phyloP scores from a whole-genome alignment of 169 alveolate species.

The Cryptosporidium xiaoi region DNA sequence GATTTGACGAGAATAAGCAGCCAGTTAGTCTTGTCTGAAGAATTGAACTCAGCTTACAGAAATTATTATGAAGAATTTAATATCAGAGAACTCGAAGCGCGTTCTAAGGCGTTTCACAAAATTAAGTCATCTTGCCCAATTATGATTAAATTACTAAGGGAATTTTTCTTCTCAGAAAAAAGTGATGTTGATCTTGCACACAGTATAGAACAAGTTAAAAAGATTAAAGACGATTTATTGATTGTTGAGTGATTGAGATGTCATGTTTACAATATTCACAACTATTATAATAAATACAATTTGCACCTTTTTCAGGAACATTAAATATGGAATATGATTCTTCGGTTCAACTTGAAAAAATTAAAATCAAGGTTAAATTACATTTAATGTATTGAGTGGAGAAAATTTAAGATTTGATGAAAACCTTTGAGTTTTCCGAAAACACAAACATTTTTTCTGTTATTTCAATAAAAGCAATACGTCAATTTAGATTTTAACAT shows the following conservation, averaged over 20 bases:
- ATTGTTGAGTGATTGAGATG: neutral
- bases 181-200: conserved; percentile 36
- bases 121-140: conserved; percentile 56
- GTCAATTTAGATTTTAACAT: too few relatives aligned
- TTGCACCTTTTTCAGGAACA: too few relatives aligned
- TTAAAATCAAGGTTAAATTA: too few relatives aligned
- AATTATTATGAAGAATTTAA: conserved; percentile 19
- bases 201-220: conserved; percentile 41
- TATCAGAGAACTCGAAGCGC: conserved; percentile 25
- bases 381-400: too few relatives aligned
- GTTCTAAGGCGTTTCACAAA: conserved; percentile 35
- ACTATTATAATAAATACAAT: too few relatives aligned
- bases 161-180: neutral
- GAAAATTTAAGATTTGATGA: too few relatives aligned
- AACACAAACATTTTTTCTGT: too few relatives aligned
- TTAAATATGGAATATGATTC: too few relatives aligned
- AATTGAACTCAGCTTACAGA: conserved; percentile 17
- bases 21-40: conserved; percentile 58
- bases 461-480: too few relatives aligned
- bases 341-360: too few relatives aligned
- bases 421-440: too few relatives aligned
- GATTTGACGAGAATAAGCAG: conserved; percentile 49
- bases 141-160: conserved; percentile 52
- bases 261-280: neutral
- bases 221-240: conserved; percentile 28